Conservation (phyloP, 768 basidiomycete genomes). For the Tulasnella calospora region DNA sequence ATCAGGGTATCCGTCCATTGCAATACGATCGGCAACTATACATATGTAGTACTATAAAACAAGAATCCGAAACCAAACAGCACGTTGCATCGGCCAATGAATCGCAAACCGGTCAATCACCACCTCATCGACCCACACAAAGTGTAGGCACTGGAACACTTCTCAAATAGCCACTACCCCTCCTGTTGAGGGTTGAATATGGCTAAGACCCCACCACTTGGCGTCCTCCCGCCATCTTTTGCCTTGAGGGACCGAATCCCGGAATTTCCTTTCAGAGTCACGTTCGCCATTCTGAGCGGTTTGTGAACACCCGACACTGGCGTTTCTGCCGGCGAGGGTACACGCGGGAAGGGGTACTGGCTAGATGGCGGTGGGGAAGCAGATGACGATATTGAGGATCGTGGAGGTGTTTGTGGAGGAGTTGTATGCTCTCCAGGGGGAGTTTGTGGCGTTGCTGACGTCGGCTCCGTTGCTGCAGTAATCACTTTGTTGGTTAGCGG, state of each 20-base stretch:
- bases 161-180: neutral
- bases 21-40: neutral
- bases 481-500: neutral
- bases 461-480: conserved; percentile 5
- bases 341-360: conserved; percentile 26
- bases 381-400: neutral
- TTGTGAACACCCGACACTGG: conserved; percentile 2
- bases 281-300: conserved; percentile 16
- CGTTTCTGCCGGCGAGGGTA: conserved; percentile 10
- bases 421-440: neutral
- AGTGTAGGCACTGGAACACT: neutral
- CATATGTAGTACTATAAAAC: conserved; percentile 3
- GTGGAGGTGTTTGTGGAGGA: conserved; percentile 18
- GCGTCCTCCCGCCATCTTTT: conserved; percentile 74
- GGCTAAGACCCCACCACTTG: conserved; percentile 80
- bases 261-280: neutral
- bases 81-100: neutral
- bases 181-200: conserved; percentile 36
- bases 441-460: neutral
- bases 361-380: conserved; percentile 11
- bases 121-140: neutral
- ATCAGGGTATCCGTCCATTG: neutral
- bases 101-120: neutral
- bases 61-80: neutral
- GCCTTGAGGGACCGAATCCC: conserved; percentile 66